A percentile compares a stretch with the other conserved stretches of the same genome.
These are phyloP conservation scores for Porcisia hertigi DNA, from an alignment of 208 protist species.

Conservation along the genomic window DNA sequence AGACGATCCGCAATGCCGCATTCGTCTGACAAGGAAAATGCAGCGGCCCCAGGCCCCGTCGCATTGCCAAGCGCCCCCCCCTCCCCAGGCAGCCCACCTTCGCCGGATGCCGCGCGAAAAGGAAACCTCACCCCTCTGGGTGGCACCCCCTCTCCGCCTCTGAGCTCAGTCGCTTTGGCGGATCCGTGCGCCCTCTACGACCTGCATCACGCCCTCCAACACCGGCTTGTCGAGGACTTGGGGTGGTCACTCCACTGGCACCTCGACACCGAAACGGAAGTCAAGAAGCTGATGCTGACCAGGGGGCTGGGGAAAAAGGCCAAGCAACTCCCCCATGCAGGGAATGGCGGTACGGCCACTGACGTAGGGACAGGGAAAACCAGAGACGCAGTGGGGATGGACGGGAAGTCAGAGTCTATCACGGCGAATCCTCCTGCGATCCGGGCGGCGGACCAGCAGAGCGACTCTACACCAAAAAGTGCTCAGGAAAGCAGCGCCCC, in stretches of 20 bases:
- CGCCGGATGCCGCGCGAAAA: background rate
- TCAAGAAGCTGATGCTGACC: too few relatives aligned
- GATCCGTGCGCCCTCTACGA: conserved; percentile 25
- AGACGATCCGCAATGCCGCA: background rate
- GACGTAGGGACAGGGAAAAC: background rate
- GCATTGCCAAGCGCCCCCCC: background rate
- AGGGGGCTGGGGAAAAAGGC: conserved; percentile 14
- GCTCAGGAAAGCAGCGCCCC: background rate
- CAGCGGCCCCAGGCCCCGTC: background rate
- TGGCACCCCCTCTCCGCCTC: conserved; percentile 2
- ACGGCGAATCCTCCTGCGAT: background rate
- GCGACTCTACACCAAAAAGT: background rate
- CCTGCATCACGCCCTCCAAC: conserved; percentile 26
- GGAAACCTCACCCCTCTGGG: background rate
- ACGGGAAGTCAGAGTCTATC: background rate
- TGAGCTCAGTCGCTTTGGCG: conserved; percentile 6
- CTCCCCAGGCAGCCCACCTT: background rate
- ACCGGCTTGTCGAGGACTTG: conserved; percentile 22
- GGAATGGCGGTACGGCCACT: background rate
- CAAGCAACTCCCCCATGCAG: background rate
- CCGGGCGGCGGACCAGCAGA: background rate
- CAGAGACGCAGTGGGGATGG: background rate
- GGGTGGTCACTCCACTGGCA: conserved; percentile 32
- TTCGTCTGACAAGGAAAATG: background rate
- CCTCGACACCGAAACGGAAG: conserved; percentile 27